Conservation (phyloP, 2,329 filamentous ascomycete genomes). For the Pezicula radicicola region DNA sequence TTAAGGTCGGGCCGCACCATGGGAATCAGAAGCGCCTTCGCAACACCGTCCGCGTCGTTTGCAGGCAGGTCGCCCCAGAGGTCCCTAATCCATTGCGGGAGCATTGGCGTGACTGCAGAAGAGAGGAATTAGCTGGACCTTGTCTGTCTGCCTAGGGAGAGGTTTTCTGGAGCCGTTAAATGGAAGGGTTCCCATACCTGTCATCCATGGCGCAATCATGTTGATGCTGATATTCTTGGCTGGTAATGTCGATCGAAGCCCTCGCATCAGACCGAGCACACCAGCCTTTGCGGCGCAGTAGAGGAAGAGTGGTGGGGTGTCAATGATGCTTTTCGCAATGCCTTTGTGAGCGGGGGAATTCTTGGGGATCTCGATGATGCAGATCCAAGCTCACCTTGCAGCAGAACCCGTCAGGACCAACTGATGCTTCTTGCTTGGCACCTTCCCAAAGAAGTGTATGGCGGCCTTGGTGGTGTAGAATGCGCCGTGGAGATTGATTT, state of each 20-base stretch:
- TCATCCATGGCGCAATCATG: slow-evolving; percentile 9
- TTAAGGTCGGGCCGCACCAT: not conserved
- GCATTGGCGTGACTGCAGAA: slow-evolving; percentile 2
- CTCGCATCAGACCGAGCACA: slow-evolving; percentile 7
- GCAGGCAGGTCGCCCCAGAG: not conserved
- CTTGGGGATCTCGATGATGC: no score
- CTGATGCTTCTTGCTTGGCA: not conserved
- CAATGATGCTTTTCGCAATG: slow-evolving; percentile 5
- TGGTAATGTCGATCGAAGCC: slow-evolving; percentile 2
- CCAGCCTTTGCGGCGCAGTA: slow-evolving; percentile 10
- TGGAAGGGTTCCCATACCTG: not conserved
- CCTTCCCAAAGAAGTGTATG: not conserved
- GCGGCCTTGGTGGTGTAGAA: not conserved
- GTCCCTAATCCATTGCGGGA: not conserved
- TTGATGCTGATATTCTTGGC: slow-evolving; percentile 14
- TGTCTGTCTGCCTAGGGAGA: no score
- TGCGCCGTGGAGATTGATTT: slow-evolving; percentile 1
- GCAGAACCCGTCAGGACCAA: slow-evolving; percentile 7
- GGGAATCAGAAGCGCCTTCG: not conserved
- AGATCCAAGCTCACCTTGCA: no score
- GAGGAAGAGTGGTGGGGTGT: slow-evolving; percentile 5
- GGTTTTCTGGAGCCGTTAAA: no score
- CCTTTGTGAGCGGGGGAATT: no score
- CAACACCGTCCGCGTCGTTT: not conserved
- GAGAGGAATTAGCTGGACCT: no score